phyloP scores from a whole-genome alignment of 176 grass and related monocot genomes.

The Ampelocalamus luodianensis region DNA sequence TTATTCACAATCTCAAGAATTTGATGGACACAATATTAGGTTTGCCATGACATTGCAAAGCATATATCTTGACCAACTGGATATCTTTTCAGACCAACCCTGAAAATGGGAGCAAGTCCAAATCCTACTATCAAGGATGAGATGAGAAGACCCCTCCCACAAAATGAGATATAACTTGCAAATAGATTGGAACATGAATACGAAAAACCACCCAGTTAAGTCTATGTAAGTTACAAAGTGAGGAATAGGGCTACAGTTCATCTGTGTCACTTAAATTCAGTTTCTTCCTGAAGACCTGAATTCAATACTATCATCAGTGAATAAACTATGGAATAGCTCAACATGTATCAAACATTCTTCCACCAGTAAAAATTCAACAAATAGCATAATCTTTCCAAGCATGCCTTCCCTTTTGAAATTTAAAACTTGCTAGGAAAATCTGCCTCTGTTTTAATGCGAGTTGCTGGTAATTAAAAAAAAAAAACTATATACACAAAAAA shows the following conservation, averaged over 20 bases:
- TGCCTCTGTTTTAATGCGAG: neutral
- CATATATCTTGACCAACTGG: conserved; percentile 10
- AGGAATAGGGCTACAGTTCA: neutral
- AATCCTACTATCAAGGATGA: neutral
- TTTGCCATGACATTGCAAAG: conserved; percentile 11
- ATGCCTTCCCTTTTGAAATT: neutral
- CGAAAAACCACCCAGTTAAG: neutral
- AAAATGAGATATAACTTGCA: neutral
- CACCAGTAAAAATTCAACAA: neutral
- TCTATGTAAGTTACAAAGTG: neutral
- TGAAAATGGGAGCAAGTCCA: neutral
- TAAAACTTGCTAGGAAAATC: neutral
- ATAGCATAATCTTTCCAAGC: neutral
- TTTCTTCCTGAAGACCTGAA: neutral
- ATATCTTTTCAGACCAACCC: neutral
- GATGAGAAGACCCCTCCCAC: neutral
- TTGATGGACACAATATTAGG: neutral
- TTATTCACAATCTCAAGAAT: neutral
- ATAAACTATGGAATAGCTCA: neutral
- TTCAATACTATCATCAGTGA: neutral
- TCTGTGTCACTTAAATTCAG: neutral
- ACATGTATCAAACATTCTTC: neutral
- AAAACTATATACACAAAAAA: neutral
- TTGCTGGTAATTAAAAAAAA: neutral
- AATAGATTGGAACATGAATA: neutral